Evolutionary conservation across 1,284 basidiomycete genomes (phyloP).

Genomic region (Boletus calvinii): DNA sequence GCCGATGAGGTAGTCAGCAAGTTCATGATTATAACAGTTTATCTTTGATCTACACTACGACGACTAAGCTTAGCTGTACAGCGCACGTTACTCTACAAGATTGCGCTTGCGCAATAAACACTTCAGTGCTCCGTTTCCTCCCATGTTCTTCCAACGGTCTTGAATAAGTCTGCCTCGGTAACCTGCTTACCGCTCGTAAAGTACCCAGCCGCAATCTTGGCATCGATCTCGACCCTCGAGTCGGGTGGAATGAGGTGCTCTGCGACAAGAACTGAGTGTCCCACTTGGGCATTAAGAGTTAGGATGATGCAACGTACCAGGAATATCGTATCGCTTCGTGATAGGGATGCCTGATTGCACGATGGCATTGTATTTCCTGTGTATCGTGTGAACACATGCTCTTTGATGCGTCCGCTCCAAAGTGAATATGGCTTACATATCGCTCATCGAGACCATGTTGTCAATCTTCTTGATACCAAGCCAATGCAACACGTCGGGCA

Average conservation of each 20-base stretch:
- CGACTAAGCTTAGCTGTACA: neutral
- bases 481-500: constrained; percentile 96
- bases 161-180: constrained; percentile 72
- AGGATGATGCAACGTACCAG: constrained; percentile 44
- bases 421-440: constrained; percentile 53
- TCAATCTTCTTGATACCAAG: constrained; percentile 88
- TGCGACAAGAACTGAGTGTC: constrained; percentile 19
- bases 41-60: constrained; percentile 7
- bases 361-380: constrained; percentile 92
- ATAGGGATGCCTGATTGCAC: constrained; percentile 88
- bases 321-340: constrained; percentile 79
- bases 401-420: neutral
- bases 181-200: constrained; percentile 80
- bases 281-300: neutral
- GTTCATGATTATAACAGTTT: neutral
- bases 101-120: neutral
- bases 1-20: neutral
- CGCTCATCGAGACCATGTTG: constrained; percentile 91
- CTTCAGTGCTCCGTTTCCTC: constrained; percentile 72
- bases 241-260: constrained; percentile 87
- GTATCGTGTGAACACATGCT: neutral
- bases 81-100: neutral
- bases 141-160: constrained; percentile 90
- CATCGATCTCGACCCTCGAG: constrained; percentile 92
- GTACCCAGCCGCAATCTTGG: constrained; percentile 92